Evolutionary conservation across 495 filamentous ascomycete genomes (phyloP).

Genomic region (Penicillium salamii): DNA sequence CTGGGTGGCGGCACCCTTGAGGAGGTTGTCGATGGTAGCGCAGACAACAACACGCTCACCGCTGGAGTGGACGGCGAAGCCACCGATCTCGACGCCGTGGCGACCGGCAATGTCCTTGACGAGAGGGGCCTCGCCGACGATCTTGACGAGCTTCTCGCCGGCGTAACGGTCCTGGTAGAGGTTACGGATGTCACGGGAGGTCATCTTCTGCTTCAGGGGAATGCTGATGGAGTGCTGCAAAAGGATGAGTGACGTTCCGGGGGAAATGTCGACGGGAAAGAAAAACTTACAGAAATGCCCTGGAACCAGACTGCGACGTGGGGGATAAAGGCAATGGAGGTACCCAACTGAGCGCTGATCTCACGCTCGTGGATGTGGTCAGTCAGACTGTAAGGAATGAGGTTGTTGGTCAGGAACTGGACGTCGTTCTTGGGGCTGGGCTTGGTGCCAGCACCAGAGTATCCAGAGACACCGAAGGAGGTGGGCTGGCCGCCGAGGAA

Average conservation of each 20-base stretch:
- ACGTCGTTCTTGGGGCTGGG: constrained; percentile 95
- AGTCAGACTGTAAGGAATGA: constrained; percentile 90
- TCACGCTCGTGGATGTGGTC: constrained; percentile 97
- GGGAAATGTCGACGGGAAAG: background rate
- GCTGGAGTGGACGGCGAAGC: constrained; percentile 83
- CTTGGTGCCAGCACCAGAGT: constrained; percentile 96
- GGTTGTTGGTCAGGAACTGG: constrained; percentile 78
- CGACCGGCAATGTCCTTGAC: constrained; percentile 88
- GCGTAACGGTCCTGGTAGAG: constrained; percentile 96
- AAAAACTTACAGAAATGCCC: constrained; percentile 66
- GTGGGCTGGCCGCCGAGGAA: constrained; percentile 79
- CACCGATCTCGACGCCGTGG: constrained; percentile 93
- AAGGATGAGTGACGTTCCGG: constrained; percentile 14
- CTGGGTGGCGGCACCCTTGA: constrained; percentile 96
- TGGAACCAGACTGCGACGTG: constrained; percentile 98
- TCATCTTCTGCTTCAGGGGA: constrained; percentile 79
- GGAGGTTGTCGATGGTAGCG: constrained; percentile 95
- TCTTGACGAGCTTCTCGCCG: constrained; percentile 89
- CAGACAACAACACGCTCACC: constrained; percentile 92
- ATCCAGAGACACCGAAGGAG: constrained; percentile 90
- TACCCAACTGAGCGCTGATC: constrained; percentile 75
- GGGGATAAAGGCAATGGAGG: constrained; percentile 80
- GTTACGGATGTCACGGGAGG: constrained; percentile 86
- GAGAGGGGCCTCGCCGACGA: constrained; percentile 79
- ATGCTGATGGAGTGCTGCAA: constrained; percentile 78